Base-by-base conservation (phyloP, 495 filamentous ascomycete genomes). In the Pseudomonodictys pantanalensis region DNA sequence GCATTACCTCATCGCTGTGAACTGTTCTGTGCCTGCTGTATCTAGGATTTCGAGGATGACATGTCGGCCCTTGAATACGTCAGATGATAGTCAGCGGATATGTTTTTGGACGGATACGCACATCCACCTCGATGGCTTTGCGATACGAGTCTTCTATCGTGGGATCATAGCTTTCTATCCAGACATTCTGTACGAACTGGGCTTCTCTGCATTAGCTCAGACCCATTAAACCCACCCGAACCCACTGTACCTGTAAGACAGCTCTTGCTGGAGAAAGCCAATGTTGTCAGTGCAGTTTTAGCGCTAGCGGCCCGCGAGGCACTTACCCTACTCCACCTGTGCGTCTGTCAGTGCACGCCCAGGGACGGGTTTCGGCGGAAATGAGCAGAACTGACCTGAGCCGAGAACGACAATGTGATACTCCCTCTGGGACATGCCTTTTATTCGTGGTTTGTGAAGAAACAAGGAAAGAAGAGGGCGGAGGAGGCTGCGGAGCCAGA, bases 91-190 rank as follows among this genome's bases (percentile, higher is more conserved):
- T n/a, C n/a, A n/a, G 2, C 20, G 45, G 28, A 7, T 25, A 17
- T 22, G 30, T 15, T 30, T 17, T 15, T 48, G 52, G 33, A n/a
- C 42, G 22, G 39, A 25, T 30, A 83, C 81, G 73, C 76, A 97
- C 92, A 82, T 97, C 93, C 57, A 98, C 91, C 64, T 92, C 85
- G 38, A 96, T 86, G 64, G 92, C 89, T 69, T 96, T 97, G 45
- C 91, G 80, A 73, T 97, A 98, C 41, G 93, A 96, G 75, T 98
- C 91, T 75, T 98, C 93, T 69, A 98, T 97, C 8, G 93, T 98
- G 3, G 93, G 93, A 73, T 98, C 93, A 75, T 98, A 98, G 72
- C 88, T 92, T 75, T 98, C 93, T 70, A 98, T 96, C 91, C 95
- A 98, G 43, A 96, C 89, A 79, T 97, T 95, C 72, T 97, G 93